phyloP scores from a whole-genome alignment of 2,329 filamentous ascomycete genomes.

The Penicillium fuscoglaucum region DNA sequence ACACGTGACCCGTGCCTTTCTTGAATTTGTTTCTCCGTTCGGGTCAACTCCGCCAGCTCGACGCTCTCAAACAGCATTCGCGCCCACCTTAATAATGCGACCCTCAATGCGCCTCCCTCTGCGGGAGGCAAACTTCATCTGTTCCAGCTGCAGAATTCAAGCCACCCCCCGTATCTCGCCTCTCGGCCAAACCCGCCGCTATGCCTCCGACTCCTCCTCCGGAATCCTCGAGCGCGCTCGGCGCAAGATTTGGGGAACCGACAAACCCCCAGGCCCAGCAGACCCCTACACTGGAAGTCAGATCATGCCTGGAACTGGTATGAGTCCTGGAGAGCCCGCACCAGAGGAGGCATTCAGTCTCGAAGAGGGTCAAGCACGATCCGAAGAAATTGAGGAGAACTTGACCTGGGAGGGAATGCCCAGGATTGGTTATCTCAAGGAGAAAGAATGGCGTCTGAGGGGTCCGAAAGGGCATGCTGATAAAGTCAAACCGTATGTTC shows the following conservation, averaged over 20 bases:
- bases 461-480: slow-evolving; percentile 39
- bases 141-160: slow-evolving; percentile 43
- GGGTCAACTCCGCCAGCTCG: slow-evolving; percentile 20
- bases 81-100: slow-evolving; percentile 37
- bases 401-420: slow-evolving; percentile 54
- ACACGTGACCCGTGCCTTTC: slow-evolving; percentile 29
- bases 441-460: slow-evolving; percentile 40
- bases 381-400: slow-evolving; percentile 11
- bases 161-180: slow-evolving; percentile 33
- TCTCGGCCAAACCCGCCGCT: slow-evolving; percentile 36
- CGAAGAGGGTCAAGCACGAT: background rate
- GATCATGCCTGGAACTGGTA: slow-evolving; percentile 5
- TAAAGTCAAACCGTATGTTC: slow-evolving; percentile 45
- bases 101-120: slow-evolving; percentile 39
- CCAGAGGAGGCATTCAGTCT: slow-evolving; percentile 1
- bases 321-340: background rate
- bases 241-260: slow-evolving; percentile 52
- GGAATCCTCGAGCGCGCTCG: slow-evolving; percentile 49
- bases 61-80: slow-evolving; percentile 2
- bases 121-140: slow-evolving; percentile 43
- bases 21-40: slow-evolving; percentile 27
- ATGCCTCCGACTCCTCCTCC: slow-evolving; percentile 36
- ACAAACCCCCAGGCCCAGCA: slow-evolving; percentile 49
- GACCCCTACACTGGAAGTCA: slow-evolving; percentile 50
- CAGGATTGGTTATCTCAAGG: slow-evolving; percentile 51